Percentiles rank a stretch among this genome's conserved stretches.
These are phyloP conservation scores for Rhizophagus sp. DNA, from an alignment of 192 early-diverging fungal genomes.

Conservation along the genomic window DNA sequence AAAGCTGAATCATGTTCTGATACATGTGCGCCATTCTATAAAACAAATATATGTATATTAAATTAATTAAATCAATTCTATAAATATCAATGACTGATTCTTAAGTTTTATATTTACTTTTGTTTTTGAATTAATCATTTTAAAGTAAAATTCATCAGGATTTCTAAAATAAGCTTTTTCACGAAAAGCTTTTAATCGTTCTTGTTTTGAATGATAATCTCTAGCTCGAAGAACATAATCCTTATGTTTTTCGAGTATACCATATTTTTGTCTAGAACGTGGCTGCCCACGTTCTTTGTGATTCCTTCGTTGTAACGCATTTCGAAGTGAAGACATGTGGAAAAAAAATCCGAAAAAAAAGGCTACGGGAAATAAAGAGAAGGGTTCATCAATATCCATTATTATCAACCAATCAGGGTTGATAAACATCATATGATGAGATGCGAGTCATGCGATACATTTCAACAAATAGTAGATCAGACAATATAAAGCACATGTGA, in stretches of 20 bases:
- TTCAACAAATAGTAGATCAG: no score
- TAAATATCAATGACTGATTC: background rate
- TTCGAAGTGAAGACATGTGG: conserved; percentile 70
- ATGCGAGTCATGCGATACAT: no score
- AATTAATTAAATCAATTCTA: background rate
- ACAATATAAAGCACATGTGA: no score
- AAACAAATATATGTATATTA: conserved; percentile 6
- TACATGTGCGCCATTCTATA: conserved; percentile 75
- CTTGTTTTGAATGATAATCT: conserved; percentile 88
- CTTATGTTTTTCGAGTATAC: conserved; percentile 96
- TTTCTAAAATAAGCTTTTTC: conserved; percentile 87
- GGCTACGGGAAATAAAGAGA: no score
- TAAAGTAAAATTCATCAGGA: conserved; percentile 98
- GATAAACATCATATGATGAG: no score
- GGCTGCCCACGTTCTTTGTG: conserved; percentile 89
- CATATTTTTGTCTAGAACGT: conserved; percentile 59
- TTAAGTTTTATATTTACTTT: conserved; percentile 47
- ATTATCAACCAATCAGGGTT: no score
- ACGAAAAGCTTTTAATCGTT: conserved; percentile 78
- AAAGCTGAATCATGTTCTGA: conserved; percentile 71
- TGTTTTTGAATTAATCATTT: conserved; percentile 88
- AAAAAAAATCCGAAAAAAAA: background rate
- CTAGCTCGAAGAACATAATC: conserved; percentile 95
- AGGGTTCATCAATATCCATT: no score
- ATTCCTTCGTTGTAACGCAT: conserved; percentile 81